Percentiles rank a stretch among this genome's conserved stretches.
phyloP scores from a whole-genome alignment of 441 rosid genomes.

The Gossypium trilobum region DNA sequence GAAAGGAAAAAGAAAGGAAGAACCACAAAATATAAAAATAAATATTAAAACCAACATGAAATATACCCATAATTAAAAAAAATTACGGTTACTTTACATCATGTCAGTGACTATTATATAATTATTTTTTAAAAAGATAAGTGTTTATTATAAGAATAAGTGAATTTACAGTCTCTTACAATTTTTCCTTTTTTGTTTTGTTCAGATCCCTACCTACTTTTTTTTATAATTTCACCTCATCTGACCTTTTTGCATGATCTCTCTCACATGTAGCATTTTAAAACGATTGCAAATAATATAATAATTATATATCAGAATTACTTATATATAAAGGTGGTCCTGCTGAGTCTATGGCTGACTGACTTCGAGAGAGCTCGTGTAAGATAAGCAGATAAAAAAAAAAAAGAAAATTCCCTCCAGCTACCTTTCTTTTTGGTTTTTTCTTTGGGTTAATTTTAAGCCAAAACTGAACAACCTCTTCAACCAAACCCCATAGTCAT shows the following conservation, averaged over 20 bases:
- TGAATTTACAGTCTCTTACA: not conserved
- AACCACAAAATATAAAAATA: too few species aligned
- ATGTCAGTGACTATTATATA: too few species aligned
- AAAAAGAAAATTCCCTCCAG: conserved; percentile 26
- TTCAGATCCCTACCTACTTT: not conserved
- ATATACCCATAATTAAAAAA: too few species aligned
- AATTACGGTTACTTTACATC: too few species aligned
- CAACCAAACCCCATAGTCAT: not conserved
- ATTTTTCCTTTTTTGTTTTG: too few species aligned
- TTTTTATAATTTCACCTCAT: not conserved
- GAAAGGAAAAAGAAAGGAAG: too few species aligned
- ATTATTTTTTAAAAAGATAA: too few species aligned
- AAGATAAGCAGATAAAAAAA: conserved; percentile 24
- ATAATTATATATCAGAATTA: not conserved
- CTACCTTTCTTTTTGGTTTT: conserved; percentile 27
- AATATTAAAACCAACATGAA: too few species aligned
- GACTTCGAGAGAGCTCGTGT: conserved; percentile 37
- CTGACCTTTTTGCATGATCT: not conserved
- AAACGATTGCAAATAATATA: not conserved
- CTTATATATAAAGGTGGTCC: conserved; percentile 33
- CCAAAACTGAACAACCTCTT: not conserved
- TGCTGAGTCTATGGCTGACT: conserved; percentile 36
- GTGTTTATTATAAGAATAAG: not conserved
- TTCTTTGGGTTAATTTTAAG: conserved; percentile 26
- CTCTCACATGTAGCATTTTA: not conserved